Evolutionary conservation across 345 rosid species (phyloP), one percentile per base, ranked within the genome.

Genomic region (Diplotaxis tenuifolia): DNA sequence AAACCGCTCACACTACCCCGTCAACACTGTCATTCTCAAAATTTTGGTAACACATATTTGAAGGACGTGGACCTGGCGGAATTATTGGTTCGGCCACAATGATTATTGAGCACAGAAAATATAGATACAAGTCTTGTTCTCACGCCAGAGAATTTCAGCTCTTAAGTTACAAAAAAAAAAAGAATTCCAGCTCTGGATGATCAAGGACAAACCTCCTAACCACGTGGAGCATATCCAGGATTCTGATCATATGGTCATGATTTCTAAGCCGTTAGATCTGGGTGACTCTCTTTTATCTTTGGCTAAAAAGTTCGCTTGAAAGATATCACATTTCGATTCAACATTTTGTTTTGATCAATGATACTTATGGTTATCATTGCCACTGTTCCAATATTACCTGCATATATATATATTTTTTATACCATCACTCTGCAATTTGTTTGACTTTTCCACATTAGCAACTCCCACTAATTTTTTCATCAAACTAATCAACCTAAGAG

Each of bases 181-280:
- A 36, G 84, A 80, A 31, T 64, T 75, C 31, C 73, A 65, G 50
- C 52, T 14, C 29, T 83, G 79, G 85, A 75, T 87, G 83, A 81
- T 84, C 69, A 28, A 74, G 56, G 72, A 58, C 20, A 89, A 82
- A 27, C 88, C 84, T 29, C 89, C 90, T 16, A 42, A 75, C 67
- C 76, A 81, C 59, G 84, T 86, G 62, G 34, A 70, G 12, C 74
- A 62, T 73, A 71, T 86, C 18, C 18, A 57, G 16, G 82, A 83
- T 40, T 86, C 88, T 22, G 87, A 85, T 75, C 92, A 84, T 58
- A 84, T 86, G 89, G 83, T 81, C 47, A 87, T 82, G 82, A 82
- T 82, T 76, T 86, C 84, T 7, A 66, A 34, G 61, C 86, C 84
- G 4, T 15, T 18, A 6, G 68, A 80, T 50, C 81, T 84, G 5